These are phyloP conservation scores for Pythium insidiosum DNA, from an alignment of 352 stramenopile species.

Conservation along the genomic window DNA sequence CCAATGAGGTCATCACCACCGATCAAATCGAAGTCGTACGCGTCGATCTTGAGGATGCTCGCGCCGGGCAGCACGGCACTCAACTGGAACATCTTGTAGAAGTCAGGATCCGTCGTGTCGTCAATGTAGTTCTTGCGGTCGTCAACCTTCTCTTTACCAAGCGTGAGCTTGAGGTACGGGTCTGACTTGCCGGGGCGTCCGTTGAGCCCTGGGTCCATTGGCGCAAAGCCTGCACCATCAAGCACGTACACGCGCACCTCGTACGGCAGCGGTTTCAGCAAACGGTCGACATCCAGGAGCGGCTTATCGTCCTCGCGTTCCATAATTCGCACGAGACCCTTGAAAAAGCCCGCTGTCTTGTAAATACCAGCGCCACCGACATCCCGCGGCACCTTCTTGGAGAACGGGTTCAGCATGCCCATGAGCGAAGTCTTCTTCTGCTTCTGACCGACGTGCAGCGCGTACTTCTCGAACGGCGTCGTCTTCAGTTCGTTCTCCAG, in stretches of 20 bases:
- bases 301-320: conserved; percentile 75
- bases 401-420: conserved; percentile 57
- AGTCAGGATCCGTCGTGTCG: conserved; percentile 81
- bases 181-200: conserved; percentile 81
- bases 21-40: conserved; percentile 89
- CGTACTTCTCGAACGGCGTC: conserved; percentile 87
- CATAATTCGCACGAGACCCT: conserved; percentile 88
- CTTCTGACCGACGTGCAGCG: conserved; percentile 72
- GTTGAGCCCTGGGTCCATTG: conserved; percentile 84
- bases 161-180: conserved; percentile 76
- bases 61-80: conserved; percentile 81
- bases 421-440: conserved; percentile 62
- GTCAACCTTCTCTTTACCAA: conserved; percentile 82
- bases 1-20: conserved; percentile 90
- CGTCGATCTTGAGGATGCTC: conserved; percentile 80
- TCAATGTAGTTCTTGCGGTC: conserved; percentile 89
- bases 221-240: conserved; percentile 73
- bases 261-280: conserved; percentile 71
- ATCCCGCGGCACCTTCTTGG: conserved; percentile 39
- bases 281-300: conserved; percentile 51
- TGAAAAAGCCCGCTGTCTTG: conserved; percentile 85
- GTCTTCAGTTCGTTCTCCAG: conserved; percentile 73
- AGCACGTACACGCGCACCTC: conserved; percentile 86
- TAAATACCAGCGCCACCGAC: conserved; percentile 45
- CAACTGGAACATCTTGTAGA: conserved; percentile 89